Evolutionary conservation across 108 stramenopile species (phyloP).

Genomic region (Fistulifera pelliculosa): DNA sequence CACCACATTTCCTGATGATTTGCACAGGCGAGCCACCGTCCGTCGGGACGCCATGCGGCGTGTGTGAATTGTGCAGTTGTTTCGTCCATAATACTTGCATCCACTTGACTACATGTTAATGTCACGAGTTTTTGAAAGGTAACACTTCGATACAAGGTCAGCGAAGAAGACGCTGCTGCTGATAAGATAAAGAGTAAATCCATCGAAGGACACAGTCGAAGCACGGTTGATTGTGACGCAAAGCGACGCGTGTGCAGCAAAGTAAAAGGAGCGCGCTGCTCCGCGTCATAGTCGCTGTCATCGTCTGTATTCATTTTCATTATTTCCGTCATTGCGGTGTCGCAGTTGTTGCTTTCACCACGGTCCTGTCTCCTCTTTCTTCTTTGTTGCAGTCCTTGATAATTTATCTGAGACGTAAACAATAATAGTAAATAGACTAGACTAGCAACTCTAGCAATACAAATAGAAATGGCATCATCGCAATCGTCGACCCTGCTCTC

Average conservation of each 20-base stretch:
- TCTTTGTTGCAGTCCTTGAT: too few relatives aligned
- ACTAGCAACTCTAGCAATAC: too few relatives aligned
- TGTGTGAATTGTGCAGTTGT: background rate
- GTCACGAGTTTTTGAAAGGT: slow-evolving; percentile 59
- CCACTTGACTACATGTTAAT: slow-evolving; percentile 13
- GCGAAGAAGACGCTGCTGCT: slow-evolving; percentile 8
- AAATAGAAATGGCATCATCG: too few relatives aligned
- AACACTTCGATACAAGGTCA: slow-evolving; percentile 49
- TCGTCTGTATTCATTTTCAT: too few relatives aligned
- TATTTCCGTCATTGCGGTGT: too few relatives aligned
- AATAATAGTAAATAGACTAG: too few relatives aligned
- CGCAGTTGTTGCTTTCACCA: too few relatives aligned
- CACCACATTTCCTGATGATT: slow-evolving; percentile 13
- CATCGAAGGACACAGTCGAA: slow-evolving; percentile 70
- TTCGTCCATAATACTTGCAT: slow-evolving; percentile 1
- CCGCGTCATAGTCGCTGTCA: too few relatives aligned
- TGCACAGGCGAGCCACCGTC: slow-evolving; percentile 53
- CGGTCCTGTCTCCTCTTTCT: too few relatives aligned
- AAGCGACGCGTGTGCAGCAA: slow-evolving; percentile 14
- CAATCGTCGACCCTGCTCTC: too few relatives aligned
- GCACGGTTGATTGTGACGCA: slow-evolving; percentile 16
- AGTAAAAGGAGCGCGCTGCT: slow-evolving; percentile 1
- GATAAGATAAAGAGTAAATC: slow-evolving; percentile 47
- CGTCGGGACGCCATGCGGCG: slow-evolving; percentile 68
- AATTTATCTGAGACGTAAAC: too few relatives aligned